Conservation (phyloP, 495 filamentous ascomycete species). For the Neurospora cerealis region DNA sequence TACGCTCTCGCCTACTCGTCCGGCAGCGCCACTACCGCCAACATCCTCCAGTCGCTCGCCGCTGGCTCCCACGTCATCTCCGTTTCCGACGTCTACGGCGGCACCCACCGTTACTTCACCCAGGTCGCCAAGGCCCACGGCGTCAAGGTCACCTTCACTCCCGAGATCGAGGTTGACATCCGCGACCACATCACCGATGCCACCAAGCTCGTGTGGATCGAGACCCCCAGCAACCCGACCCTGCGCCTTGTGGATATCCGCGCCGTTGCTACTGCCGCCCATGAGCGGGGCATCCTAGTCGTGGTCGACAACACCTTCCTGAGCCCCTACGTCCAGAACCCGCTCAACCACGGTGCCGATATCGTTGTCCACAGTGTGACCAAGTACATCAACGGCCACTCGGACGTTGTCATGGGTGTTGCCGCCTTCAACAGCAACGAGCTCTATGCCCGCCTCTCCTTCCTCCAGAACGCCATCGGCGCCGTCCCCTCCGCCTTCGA, state of each 20-base stretch:
- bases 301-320: slow-evolving; percentile 99
- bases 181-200: slow-evolving; percentile 71
- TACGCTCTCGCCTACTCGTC: slow-evolving; percentile 93
- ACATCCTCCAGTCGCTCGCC: slow-evolving; percentile 85
- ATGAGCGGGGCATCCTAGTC: slow-evolving; percentile 80
- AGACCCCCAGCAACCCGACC: slow-evolving; percentile 90
- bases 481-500: slow-evolving; percentile 93
- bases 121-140: slow-evolving; percentile 93
- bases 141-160: slow-evolving; percentile 88
- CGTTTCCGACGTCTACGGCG: slow-evolving; percentile 94
- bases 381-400: slow-evolving; percentile 98
- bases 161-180: slow-evolving; percentile 79
- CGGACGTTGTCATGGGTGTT: slow-evolving; percentile 96
- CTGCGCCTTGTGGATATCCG: slow-evolving; percentile 85
- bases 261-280: slow-evolving; percentile 69
- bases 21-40: slow-evolving; percentile 88
- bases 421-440: slow-evolving; percentile 87
- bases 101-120: slow-evolving; percentile 97
- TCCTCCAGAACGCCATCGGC: slow-evolving; percentile 96
- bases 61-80: slow-evolving; percentile 89
- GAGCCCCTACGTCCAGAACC: slow-evolving; percentile 92
- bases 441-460: slow-evolving; percentile 65
- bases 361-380: slow-evolving; percentile 99
- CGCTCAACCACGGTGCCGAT: slow-evolving; percentile 87
- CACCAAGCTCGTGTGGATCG: slow-evolving; percentile 97